Base-by-base conservation (phyloP, 352 stramenopile species). In the Globisporangium mamillatum region DNA sequence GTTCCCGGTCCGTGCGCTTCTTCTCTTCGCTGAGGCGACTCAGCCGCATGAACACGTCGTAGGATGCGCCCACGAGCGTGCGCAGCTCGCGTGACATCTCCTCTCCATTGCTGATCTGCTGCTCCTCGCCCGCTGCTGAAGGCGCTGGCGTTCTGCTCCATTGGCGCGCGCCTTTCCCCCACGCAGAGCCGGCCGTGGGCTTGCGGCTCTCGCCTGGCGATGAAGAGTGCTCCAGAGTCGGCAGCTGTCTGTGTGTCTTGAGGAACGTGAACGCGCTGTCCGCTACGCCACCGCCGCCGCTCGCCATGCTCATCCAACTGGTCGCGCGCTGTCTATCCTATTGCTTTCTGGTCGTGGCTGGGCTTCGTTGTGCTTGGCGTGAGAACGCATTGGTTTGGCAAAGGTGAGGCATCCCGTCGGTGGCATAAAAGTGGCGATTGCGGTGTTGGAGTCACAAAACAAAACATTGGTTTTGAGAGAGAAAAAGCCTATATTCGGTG, bases 31-130 rank as follows among this genome's bases (percentile, higher is more conserved):
- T 52, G 3, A 72, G 50, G 14, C 67, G 72, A 18, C 67, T 50
- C 5, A 79, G 61, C 6, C 76, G 75, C 48, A 73, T 74, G 67
- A 84, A 92, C 38, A 88, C 78, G 54, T 89, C 82, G 56, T 83
- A 87, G 0, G 84, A 92, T 25, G 82, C 70, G 4, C 81, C 81
- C 34, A 86, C 79, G 56, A 92, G 71, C 58, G 72, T 75, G 38
- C 78, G 79, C 32, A 92, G 72, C 68, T 91, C 84, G 22, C 74
- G 73, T 12, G 74, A 75, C 79, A 92, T 87, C 29, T 64, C 55
- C 22, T 84, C 72, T 24, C 61, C 67, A 20, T 74, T 71, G 22
- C 64, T 66, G 25, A 9, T 7, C 18, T 46, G 29, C 55, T 61
- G 29, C 29, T 48, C 55, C 27, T 5, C 55, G 25, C 20, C 29